Evolutionary conservation across 2,329 filamentous ascomycete species (phyloP), one percentile per base, ranked within the genome.

Genomic region (Xylariaceae sp.): DNA sequence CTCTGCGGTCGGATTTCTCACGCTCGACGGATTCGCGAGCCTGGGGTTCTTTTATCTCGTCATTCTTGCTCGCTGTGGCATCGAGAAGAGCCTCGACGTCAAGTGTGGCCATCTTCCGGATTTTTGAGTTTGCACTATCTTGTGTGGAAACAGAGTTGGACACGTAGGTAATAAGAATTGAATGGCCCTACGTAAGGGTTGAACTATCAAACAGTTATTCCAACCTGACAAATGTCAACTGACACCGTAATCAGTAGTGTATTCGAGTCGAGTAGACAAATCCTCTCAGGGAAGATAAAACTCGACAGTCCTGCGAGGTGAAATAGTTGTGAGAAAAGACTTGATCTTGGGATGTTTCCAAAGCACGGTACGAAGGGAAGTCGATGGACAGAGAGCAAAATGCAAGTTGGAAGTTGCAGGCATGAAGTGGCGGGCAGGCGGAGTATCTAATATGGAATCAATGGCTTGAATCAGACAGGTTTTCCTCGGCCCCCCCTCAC

Each of bases 51-150:
- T 70, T 69, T 38, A 74, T 67, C 38, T 69, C 66, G 42, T 62
- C 60, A 44, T 70, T 66, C 50, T 73, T 71, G 60, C 80, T 81
- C 36, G 85, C 86, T 47, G 85, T 87, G 36, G 85, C 86, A 65
- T 95, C 88, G 53, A 96, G 80, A 50, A 96, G 76, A 51, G 88
- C 87, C 72, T 96, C 89, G 55, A 96, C 87, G 60, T 94, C 88
- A 53, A 74, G 60, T 41, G 63, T 68, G 36, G 69, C 63, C 70
- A 74, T 74, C 47, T 50, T 64, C 34, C 6, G 21, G 11, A 24
- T 6, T 7, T 7, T 11, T 11, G 46, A 41, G 31, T 34, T 33
- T 44, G 27, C n/a, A 29, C 29, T 23, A 32, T 8, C 9, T 9
- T 8, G 13, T n/a, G n/a, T 17, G 12, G 33, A 26, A 18, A 18